These are phyloP conservation scores for Gloeophyllum trabeum DNA, from an alignment of 768 basidiomycete species.

Conservation along the genomic window DNA sequence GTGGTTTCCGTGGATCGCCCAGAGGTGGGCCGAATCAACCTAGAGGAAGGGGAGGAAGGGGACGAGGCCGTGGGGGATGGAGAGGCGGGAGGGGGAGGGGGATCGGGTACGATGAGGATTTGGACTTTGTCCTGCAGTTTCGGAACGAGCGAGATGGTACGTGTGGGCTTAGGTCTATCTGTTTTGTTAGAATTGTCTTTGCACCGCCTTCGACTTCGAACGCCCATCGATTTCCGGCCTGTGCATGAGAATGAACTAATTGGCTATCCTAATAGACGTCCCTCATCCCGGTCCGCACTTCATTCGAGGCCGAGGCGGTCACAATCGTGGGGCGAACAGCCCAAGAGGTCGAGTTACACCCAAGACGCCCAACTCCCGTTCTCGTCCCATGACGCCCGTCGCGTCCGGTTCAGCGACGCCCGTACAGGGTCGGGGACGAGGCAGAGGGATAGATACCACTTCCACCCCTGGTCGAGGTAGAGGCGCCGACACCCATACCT, in stretches of 20 bases:
- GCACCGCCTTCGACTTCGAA: not conserved
- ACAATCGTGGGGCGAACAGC: conserved; percentile 5
- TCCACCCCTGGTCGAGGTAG: conserved; percentile 8
- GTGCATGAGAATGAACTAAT: not conserved
- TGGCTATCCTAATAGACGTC: not conserved
- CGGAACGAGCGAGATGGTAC: conserved; percentile 10
- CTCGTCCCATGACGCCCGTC: not conserved
- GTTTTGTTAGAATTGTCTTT: not conserved
- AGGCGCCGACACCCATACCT: not conserved
- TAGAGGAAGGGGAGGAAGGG: conserved; percentile 1
- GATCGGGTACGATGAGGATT: conserved; percentile 12
- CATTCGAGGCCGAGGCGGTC: not conserved
- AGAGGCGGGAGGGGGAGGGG: conserved; percentile 3
- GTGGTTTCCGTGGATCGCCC: too few relatives aligned
- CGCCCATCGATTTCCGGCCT: not conserved
- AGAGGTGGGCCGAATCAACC: conserved; percentile 3
- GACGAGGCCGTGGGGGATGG: not conserved
- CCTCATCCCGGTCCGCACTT: not conserved
- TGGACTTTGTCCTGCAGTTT: conserved; percentile 15
- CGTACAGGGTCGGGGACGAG: not conserved
- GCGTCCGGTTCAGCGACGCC: not conserved
- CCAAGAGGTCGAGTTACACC: conserved; percentile 17
- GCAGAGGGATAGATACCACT: conserved; percentile 2
- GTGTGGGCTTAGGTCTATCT: conserved; percentile 4
- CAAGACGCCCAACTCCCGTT: conserved; percentile 4